phyloP scores from a whole-genome alignment of 352 stramenopile species.

The Saprolegnia diclina region DNA sequence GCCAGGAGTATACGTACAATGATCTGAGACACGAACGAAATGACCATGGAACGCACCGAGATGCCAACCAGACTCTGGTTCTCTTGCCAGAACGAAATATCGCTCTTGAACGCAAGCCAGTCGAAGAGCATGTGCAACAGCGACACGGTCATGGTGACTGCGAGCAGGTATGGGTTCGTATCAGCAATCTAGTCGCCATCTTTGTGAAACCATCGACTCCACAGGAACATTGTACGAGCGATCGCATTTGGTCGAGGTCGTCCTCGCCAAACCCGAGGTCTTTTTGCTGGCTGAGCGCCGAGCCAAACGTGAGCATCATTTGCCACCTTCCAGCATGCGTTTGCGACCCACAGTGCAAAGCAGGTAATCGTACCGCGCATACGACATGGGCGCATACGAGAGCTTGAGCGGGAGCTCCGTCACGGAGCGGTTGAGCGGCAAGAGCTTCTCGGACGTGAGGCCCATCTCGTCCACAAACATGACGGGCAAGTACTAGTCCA shows the following conservation, averaged over 20 bases:
- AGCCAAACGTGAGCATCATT: conserved; percentile 66
- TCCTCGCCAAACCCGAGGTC: conserved; percentile 51
- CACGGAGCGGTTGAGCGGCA: conserved; percentile 58
- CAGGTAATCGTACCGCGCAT: conserved; percentile 34
- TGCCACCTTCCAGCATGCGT: conserved; percentile 40
- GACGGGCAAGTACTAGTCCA: conserved; percentile 55
- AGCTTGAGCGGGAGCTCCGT: conserved; percentile 54
- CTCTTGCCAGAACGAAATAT: conserved; percentile 95
- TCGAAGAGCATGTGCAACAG: conserved; percentile 97
- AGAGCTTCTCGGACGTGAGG: conserved; percentile 58
- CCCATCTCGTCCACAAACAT: conserved; percentile 76
- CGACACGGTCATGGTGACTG: conserved; percentile 93
- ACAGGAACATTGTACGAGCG: conserved; percentile 49
- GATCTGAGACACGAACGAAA: conserved; percentile 90
- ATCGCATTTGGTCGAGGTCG: conserved; percentile 87
- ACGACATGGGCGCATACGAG: conserved; percentile 68
- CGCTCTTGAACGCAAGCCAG: conserved; percentile 97
- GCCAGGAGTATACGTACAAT: conserved; percentile 41
- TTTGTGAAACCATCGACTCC: neutral
- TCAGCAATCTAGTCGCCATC: conserved; percentile 81
- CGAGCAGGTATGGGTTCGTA: conserved; percentile 93
- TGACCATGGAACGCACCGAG: conserved; percentile 87
- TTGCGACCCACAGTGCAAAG: neutral
- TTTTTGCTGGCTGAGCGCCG: conserved; percentile 52
- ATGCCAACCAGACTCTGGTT: conserved; percentile 94